Base-by-base conservation (phyloP, 73 alveolate species). In the Breviolum minutum region DNA sequence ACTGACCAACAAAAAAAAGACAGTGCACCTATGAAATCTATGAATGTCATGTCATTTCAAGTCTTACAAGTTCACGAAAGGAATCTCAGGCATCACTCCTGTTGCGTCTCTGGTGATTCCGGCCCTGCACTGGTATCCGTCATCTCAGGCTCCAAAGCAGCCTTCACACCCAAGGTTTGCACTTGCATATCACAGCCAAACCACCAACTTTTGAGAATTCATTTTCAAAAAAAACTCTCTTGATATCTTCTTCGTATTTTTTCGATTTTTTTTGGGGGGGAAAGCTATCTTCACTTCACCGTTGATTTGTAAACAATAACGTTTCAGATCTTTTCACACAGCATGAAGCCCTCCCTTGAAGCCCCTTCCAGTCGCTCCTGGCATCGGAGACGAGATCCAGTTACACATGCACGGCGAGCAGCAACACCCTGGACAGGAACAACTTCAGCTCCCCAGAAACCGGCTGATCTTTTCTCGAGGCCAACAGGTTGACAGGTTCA, bases 101-200 rank as follows among this genome's bases (percentile, higher is more conserved):
- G 90, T 48, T 81, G 48, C 5, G 90, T 81, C 32, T 81, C 71
- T 81, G 90, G 71, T 8, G 83, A 73, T 19, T n/a, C 86, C 69
- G 32, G 6, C 11, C 54, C 88, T 80, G 76, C 92, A 4, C 87
- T 32, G 63, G 62, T 83, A 26, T 83, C 92, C 12, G 92, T 83
- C 92, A 83, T 83, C 76, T 83, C 92, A 7, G 92, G 92, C 92
- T 83, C 92, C 92, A 83, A 62, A 61, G 92, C 76, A 61, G 76
- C 92, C 92, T 83, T 13, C 77, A 22, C 17, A 14, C 17, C n/a
- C 77, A 68, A 68, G 77, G 24, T 68, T 22, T 17, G 17, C 24
- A 68, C 77, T 17, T 68, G 24, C 77, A 68, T 68, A 6, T 68
- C 77, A 68, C 17, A 22, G 77, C 77, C 24, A 1, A 17, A 1